Evolutionary conservation across 179 eudicot genomes (phyloP).

Genomic region (Heliamphora pulchella): DNA sequence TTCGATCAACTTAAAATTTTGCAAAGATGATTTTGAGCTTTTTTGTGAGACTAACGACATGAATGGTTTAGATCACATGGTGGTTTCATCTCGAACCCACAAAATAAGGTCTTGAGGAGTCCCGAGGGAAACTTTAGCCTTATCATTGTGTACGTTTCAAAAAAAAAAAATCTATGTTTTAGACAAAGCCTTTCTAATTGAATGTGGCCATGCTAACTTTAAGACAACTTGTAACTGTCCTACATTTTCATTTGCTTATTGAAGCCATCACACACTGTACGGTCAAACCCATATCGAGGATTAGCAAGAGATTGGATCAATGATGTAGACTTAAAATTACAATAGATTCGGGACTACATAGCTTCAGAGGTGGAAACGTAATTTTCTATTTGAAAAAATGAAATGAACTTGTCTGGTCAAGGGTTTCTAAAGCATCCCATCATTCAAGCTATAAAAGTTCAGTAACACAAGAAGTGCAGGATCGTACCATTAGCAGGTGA

Average conservation of each 20-base stretch:
- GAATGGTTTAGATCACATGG: too few relatives aligned
- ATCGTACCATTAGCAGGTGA: slow-evolving; percentile 17
- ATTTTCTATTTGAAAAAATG: neutral
- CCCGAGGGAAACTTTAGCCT: too few relatives aligned
- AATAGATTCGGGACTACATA: neutral
- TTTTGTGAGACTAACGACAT: too few relatives aligned
- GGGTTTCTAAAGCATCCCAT: neutral
- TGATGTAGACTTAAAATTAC: too few relatives aligned
- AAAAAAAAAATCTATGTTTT: neutral
- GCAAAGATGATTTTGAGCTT: too few relatives aligned
- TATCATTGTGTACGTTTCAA: too few relatives aligned
- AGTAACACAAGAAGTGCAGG: neutral
- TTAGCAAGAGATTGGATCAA: neutral
- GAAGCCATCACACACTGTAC: too few relatives aligned
- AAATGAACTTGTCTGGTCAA: neutral
- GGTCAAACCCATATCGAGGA: neutral
- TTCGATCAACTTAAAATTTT: too few relatives aligned
- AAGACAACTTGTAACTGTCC: neutral
- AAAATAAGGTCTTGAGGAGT: too few relatives aligned
- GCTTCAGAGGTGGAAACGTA: slow-evolving; percentile 1
- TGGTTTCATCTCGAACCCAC: too few relatives aligned
- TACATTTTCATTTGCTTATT: neutral
- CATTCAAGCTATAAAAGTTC: slow-evolving; percentile 9
- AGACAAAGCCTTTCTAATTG: neutral
- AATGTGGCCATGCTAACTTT: neutral